phyloP scores from a whole-genome alignment of 176 grass and related monocot species.

The Oryza brachyantha region DNA sequence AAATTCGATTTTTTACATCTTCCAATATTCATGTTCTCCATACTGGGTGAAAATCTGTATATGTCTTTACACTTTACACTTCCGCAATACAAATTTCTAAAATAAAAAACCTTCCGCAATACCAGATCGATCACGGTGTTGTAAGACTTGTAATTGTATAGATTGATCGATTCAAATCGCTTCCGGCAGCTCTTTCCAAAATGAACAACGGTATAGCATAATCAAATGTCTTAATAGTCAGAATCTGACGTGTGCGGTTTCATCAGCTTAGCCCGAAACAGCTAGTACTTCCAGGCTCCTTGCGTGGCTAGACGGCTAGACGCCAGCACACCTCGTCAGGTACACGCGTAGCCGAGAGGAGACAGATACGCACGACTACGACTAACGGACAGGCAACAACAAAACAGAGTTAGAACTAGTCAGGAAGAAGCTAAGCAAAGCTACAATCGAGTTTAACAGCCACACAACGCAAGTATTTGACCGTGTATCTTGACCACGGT shows the following conservation, averaged over 20 bases:
- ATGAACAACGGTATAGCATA: neutral
- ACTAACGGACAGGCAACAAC: neutral
- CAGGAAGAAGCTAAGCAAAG: neutral
- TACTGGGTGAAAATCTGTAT: neutral
- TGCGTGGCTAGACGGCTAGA: neutral
- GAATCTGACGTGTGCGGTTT: no score
- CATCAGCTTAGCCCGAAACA: no score
- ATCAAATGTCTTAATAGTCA: neutral
- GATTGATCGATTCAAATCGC: neutral
- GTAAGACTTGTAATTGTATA: no score
- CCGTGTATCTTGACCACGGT: slow-evolving; percentile 29
- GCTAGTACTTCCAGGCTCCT: neutral
- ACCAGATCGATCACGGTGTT: neutral
- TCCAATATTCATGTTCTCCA: neutral
- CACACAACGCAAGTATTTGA: slow-evolving; percentile 23
- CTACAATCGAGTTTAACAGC: neutral
- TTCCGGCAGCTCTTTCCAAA: neutral
- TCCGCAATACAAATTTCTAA: no score
- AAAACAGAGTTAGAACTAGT: neutral
- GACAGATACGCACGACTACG: neutral
- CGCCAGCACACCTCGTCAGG: neutral
- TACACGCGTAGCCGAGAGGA: neutral
- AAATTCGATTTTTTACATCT: slow-evolving; percentile 3
- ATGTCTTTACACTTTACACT: neutral
- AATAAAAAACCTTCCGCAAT: no score